Base-by-base conservation (phyloP, 2,329 filamentous ascomycete genomes). In the Epichloe coenophiala region DNA sequence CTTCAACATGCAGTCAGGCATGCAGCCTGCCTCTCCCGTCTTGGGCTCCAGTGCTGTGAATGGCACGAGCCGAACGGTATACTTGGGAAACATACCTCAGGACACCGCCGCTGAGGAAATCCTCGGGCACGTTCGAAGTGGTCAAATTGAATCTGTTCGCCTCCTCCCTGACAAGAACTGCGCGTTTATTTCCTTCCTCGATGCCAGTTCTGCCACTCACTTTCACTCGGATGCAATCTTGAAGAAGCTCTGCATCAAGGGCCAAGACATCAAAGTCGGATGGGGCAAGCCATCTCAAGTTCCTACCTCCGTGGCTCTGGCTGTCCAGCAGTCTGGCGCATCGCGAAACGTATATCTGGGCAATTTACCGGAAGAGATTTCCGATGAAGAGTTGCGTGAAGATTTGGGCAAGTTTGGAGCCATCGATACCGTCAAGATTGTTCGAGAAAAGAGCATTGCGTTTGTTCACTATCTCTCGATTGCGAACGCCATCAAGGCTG, bases 221-320 rank as follows among this genome's bases (percentile, higher is more conserved):
- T 98, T 98, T 73, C 93, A 98, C 75, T 98, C 93, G 19, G 93
- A 98, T 76, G 93, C 93, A 59, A 98, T 98, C 71, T 80, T 98
- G 78, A 98, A 98, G 77, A 98, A 97, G 77, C 81, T 98, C 65
- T 90, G 90, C 61, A 95, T 98, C 73, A 90, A 95, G 71, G 91
- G 91, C 27, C 93, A 97, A 73, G 93, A 98, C 67, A 96, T 98
- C 75, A 98, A 98, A 76, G 90, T 98, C 61, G 93, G 93, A 55
- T 98, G 93, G 93, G 93, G 93, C 56, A 98, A 98, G 72, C 91
- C 93, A 35, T 97, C 93, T 3, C 91, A 95, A 69, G 93, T 98
- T 1, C 93, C 93, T 3, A 97, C 91, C 2, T 97, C 93, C 2
- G 93, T 98, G 45, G 89, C 90, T n/a, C 76, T 97, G 52, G 91